Base-by-base conservation (phyloP, 805 yeast genomes). In the Saturnispora quitensis region DNA sequence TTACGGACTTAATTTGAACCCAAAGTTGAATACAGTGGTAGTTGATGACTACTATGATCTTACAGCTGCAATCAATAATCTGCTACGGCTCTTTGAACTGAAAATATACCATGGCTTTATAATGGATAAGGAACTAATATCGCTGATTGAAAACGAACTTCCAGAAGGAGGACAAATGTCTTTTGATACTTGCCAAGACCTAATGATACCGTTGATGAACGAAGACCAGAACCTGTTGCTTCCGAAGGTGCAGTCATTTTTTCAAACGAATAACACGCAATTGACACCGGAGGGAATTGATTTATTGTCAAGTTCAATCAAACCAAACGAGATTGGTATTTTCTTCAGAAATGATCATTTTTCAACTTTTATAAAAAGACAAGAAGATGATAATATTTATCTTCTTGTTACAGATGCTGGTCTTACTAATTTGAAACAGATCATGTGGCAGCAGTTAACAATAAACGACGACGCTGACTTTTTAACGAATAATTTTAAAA, bases 271-370 rank as follows among this genome's bases (percentile, higher is more conserved):
- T 56, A 78, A 81, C 7, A 81, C 95, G 0, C 97, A 91, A 62
- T 68, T 90, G 60, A 88, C 98, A 0, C 70, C 69, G 0, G 68
- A 71, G 46, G 99, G 99, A 0, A 64, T 86, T 13, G 52, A 62
- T 1, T 68, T 69, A 2, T 43, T 49, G 63, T 86, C 55, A 69
- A 70, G 53, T 13, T 24, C 3, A 45, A 56, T 43, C 48, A 42
- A 66, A 1, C 73, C 75, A 15, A 81, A 81, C 42, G 75, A 82
- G 6, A 73, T 82, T 51, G 78, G 82, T 1, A 80, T 91, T 0
- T 77, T 91, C 55, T 93, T 90, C 70, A 75, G 97, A 61, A 91
- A 93, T 66, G 90, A 93, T 65, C 97, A 89, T 65, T 91, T 87
- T 67, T 77, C 77, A 56, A 88, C 97, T 0, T 53, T 55, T 31